Base-by-base conservation (phyloP, 163 green algal species). In the Trebouxia gelatinosa region DNA sequence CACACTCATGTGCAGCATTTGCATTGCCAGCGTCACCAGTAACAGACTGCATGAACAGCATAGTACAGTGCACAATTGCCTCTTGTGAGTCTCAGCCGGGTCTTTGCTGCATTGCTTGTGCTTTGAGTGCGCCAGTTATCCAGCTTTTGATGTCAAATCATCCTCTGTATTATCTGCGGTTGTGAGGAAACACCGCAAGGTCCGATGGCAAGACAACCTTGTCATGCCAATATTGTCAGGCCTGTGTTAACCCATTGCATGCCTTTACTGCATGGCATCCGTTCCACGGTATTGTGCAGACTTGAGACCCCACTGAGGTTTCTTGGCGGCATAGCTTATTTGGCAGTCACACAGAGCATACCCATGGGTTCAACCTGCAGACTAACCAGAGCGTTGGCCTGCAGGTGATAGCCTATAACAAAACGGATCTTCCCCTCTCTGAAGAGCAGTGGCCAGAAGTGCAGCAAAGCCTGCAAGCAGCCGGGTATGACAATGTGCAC, bases 321-420 rank as follows among this genome's bases (percentile, higher is more conserved):
- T n/a, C n/a, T n/a, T n/a, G n/a, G n/a, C n/a, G n/a, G n/a, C n/a
- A n/a, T n/a, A 17, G n/a, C 34, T 65, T 9, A 65, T 31, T 0
- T 38, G n/a, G 38, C 59, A 37, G 59, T 11, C 11, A 38, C 29
- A 29, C 23, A 28, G 23, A 29, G 6, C 38, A 68, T 6, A 38
- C 28, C 23, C 6, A 31, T 39, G 2, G 29, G 3, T 39, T 3
- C 28, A 29, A 21, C 58, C 9, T 70, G 3, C 11, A 2, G 1
- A 2, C 21, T 29, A 67, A n/a, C 9, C 58, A n/a, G 1, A 54
- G 35, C 50, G 51, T 38, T 46, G 28, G 21, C 23, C 19, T 34
- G 70, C 85, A 95, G 85, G 76, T 99, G 0, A 85, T 99, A 32
- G 94, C 89, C 13, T 97, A 98, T 87, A 99, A 99, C 90, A 99